Evolutionary conservation across 495 filamentous ascomycete species (phyloP).

Genomic region (Bacidia rubella): DNA sequence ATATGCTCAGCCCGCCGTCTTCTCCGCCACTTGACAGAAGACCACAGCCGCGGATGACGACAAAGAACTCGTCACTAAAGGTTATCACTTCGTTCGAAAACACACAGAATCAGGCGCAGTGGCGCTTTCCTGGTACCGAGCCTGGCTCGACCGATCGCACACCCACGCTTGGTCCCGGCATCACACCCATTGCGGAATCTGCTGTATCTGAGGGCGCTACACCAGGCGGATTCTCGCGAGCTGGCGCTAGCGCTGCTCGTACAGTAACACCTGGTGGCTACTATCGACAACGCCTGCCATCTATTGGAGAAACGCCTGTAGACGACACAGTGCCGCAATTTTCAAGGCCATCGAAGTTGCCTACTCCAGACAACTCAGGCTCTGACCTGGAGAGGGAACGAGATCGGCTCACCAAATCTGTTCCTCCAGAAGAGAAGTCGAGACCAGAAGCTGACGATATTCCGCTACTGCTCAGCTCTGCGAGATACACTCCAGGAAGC

Average conservation of each 20-base stretch:
- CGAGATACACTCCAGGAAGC: slow-evolving; percentile 34
- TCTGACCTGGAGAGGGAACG: slow-evolving; percentile 33
- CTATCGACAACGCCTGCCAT: slow-evolving; percentile 56
- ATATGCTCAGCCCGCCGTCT: slow-evolving; percentile 44
- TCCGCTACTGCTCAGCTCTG: slow-evolving; percentile 34
- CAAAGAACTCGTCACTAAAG: slow-evolving; percentile 77
- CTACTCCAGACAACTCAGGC: slow-evolving; percentile 33
- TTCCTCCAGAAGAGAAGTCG: slow-evolving; percentile 18
- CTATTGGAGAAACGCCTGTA: slow-evolving; percentile 66
- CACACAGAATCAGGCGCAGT: slow-evolving; percentile 29
- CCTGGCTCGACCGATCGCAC: slow-evolving; percentile 54
- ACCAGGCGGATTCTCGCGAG: slow-evolving; percentile 50
- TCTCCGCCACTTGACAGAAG: slow-evolving; percentile 22
- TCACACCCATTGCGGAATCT: slow-evolving; percentile 87
- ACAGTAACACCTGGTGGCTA: slow-evolving; percentile 62
- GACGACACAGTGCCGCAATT: slow-evolving; percentile 39
- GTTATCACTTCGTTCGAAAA: slow-evolving; percentile 75
- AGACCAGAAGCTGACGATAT: slow-evolving; percentile 19
- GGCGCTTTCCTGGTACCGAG: slow-evolving; percentile 53
- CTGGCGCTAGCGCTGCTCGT: slow-evolving; percentile 42
- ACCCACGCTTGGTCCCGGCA: slow-evolving; percentile 59
- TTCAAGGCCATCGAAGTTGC: slow-evolving; percentile 25
- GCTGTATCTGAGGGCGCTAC: slow-evolving; percentile 64
- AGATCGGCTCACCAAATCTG: slow-evolving; percentile 19
- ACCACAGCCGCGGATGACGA: slow-evolving; percentile 29